Evolutionary conservation across 2,329 filamentous ascomycete genomes (phyloP).

Genomic region (Nemania serpens): DNA sequence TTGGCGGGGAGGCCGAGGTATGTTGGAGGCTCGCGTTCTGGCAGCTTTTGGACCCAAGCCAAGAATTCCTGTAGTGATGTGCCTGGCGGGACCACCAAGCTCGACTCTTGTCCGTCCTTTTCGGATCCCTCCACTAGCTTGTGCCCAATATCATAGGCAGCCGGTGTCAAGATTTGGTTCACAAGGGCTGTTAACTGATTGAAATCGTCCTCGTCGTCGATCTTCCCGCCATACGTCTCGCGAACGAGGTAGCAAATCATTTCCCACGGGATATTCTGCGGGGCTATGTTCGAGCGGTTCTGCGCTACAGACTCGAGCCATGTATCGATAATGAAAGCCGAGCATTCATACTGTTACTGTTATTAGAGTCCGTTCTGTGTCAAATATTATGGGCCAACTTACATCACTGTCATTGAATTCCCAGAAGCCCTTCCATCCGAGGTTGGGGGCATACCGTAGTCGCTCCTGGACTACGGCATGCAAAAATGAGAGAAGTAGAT

Average conservation of each 20-base stretch:
- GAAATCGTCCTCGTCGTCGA: slow-evolving; percentile 90
- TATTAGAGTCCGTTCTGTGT: slow-evolving; percentile 27
- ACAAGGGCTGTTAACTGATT: slow-evolving; percentile 74
- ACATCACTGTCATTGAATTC: slow-evolving; percentile 99
- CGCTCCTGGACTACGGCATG: slow-evolving; percentile 96
- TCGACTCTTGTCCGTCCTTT: slow-evolving; percentile 60
- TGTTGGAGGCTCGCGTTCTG: slow-evolving; percentile 93
- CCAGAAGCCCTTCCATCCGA: slow-evolving; percentile 99
- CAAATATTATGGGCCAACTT: slow-evolving; percentile 55
- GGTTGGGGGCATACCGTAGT: slow-evolving; percentile 86
- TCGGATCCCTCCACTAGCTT: slow-evolving; percentile 74
- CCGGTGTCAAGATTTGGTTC: slow-evolving; percentile 76
- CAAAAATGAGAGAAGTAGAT: slow-evolving; percentile 89
- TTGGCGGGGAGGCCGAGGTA: slow-evolving; percentile 94
- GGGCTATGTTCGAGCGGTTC: slow-evolving; percentile 89
- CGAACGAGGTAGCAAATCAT: slow-evolving; percentile 89
- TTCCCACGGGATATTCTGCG: slow-evolving; percentile 93
- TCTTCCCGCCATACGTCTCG: slow-evolving; percentile 97
- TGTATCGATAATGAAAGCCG: slow-evolving; percentile 90
- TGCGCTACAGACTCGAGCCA: slow-evolving; percentile 86
- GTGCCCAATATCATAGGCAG: slow-evolving; percentile 91
- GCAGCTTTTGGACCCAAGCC: slow-evolving; percentile 87
- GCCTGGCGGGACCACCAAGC: slow-evolving; percentile 75
- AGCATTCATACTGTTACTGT: slow-evolving; percentile 83
- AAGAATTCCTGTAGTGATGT: slow-evolving; percentile 86